These are phyloP conservation scores for Corymbia maculata DNA, from an alignment of 345 rosid species.

Conservation along the genomic window DNA sequence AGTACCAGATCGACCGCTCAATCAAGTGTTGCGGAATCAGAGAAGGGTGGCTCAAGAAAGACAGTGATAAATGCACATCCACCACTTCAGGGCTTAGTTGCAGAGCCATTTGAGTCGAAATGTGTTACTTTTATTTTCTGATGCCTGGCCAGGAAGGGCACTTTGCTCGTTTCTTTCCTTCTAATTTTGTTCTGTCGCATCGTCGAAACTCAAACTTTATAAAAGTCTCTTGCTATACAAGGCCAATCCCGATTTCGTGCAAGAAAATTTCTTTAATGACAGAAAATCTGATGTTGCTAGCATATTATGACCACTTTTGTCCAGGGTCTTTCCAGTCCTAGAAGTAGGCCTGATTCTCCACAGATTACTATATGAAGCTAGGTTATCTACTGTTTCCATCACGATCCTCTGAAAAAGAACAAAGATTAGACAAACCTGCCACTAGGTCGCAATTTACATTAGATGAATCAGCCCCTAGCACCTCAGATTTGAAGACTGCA, in stretches of 20 bases:
- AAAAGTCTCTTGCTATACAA: background rate
- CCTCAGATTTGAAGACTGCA: background rate
- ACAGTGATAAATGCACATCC: background rate
- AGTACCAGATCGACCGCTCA: background rate
- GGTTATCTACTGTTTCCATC: background rate
- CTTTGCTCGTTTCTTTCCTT: background rate
- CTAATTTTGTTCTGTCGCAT: background rate
- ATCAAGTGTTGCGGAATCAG: background rate
- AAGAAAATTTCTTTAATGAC: background rate
- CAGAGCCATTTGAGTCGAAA: constrained; percentile 1
- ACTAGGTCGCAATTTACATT: background rate
- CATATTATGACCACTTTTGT: background rate
- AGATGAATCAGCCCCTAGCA: background rate
- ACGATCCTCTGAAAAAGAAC: background rate
- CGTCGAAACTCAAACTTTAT: background rate
- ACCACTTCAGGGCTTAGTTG: background rate
- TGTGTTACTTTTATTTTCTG: background rate
- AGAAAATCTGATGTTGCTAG: background rate
- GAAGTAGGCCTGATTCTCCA: background rate
- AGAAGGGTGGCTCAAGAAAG: background rate
- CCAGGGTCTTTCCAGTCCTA: background rate
- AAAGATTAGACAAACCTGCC: background rate
- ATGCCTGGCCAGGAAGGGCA: background rate
- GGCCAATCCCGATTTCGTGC: background rate
- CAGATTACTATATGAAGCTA: background rate